These are phyloP conservation scores for Tinospora cordifolia DNA, from an alignment of 164 flowering plant genomes.

Conservation along the genomic window DNA sequence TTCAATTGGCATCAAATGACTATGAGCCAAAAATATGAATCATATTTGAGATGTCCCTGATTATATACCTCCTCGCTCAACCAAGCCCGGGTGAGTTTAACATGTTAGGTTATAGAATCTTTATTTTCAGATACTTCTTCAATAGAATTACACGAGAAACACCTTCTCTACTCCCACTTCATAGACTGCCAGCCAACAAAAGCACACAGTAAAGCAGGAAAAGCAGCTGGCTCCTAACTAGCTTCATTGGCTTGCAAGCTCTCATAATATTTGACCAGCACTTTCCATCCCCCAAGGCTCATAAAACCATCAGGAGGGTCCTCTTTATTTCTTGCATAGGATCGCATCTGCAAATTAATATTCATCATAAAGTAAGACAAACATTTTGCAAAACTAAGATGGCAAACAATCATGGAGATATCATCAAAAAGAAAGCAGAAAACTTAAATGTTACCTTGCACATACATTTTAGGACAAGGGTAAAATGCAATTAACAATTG, in stretches of 20 bases:
- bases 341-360: slow-evolving; percentile 57
- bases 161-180: neutral
- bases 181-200: neutral
- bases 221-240: slow-evolving; percentile 37
- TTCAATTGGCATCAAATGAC: no score
- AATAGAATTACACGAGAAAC: no score
- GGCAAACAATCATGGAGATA: neutral
- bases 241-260: slow-evolving; percentile 68
- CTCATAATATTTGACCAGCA: slow-evolving; percentile 68
- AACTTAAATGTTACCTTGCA: neutral
- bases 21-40: no score
- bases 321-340: slow-evolving; percentile 71
- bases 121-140: no score
- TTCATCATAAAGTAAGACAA: neutral
- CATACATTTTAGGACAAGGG: neutral
- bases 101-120: no score
- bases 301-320: slow-evolving; percentile 93
- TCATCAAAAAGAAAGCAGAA: neutral
- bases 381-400: neutral
- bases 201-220: slow-evolving; percentile 29
- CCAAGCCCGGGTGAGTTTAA: no score
- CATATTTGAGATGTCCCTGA: no score
- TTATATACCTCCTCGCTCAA: no score
- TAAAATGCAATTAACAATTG: no score
- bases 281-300: slow-evolving; percentile 90